A percentile compares a stretch with the other conserved stretches of the same genome.
Conservation (phyloP, 345 rosid species). For the Passiflora organensis region DNA sequence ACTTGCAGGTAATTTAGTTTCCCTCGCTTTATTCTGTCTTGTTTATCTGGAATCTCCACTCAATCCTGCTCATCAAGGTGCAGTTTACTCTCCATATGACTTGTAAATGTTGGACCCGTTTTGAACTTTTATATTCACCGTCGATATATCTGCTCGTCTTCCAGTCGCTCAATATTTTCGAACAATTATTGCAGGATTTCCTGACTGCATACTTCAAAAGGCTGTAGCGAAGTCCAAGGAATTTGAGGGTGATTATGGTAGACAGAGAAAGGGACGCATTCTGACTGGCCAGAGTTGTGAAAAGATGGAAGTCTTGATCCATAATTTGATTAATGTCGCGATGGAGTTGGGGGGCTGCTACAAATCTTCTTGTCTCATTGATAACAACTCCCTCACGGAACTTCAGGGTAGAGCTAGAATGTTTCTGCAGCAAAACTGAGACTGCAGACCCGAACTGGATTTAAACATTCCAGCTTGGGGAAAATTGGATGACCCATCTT, state of each 20-base stretch:
- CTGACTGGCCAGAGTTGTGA: conserved; percentile 8
- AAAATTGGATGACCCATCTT: no score
- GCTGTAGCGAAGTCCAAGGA: conserved; percentile 68
- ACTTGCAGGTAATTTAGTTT: conserved; percentile 77
- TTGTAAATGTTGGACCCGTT: conserved; percentile 1
- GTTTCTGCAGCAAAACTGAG: conserved; percentile 32
- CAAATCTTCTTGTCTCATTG: conserved; percentile 14
- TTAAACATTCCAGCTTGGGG: no score
- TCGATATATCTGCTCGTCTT: not conserved
- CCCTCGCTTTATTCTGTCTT: conserved; percentile 1
- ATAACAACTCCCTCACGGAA: conserved; percentile 22
- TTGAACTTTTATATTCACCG: not conserved
- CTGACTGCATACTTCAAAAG: conserved; percentile 51
- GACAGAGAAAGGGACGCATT: conserved; percentile 19
- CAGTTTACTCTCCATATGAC: not conserved
- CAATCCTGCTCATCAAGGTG: not conserved
- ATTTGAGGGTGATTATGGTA: conserved; percentile 60
- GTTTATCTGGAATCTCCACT: conserved; percentile 7
- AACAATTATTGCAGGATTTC: conserved; percentile 54
- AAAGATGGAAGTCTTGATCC: conserved; percentile 30
- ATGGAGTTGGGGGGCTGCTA: conserved; percentile 9
- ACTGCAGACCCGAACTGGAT: no score
- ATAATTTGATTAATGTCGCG: conserved; percentile 29
- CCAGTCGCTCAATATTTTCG: no score
- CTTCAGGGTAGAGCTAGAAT: conserved; percentile 47